phyloP scores from a whole-genome alignment of 768 basidiomycete species.

The Cystofilobasidium capitatum region DNA sequence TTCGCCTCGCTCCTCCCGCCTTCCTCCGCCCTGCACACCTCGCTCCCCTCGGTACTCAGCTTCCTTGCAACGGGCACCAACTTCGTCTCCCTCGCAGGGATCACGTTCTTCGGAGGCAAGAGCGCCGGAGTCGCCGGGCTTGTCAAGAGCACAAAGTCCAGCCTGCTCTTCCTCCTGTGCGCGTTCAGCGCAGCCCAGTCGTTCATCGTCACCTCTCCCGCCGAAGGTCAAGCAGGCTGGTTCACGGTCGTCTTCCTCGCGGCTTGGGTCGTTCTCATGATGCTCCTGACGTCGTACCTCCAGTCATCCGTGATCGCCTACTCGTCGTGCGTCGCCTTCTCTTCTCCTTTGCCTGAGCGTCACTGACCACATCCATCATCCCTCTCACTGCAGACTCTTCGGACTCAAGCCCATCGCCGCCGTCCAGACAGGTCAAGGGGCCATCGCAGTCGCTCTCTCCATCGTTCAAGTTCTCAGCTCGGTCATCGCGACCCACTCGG shows the following conservation, averaged over 20 bases:
- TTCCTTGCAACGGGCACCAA: constrained; percentile 11
- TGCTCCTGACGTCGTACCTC: constrained; percentile 4
- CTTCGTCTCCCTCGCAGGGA: constrained; percentile 17
- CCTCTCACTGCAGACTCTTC: too few relatives aligned
- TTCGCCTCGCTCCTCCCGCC: constrained; percentile 15
- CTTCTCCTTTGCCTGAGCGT: too few relatives aligned
- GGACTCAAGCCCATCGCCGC: constrained; percentile 10
- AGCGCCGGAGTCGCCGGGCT: neutral
- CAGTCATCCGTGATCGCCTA: constrained; percentile 15
- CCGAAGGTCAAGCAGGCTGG: neutral
- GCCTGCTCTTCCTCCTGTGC: neutral
- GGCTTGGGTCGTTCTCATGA: neutral
- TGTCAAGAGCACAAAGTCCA: neutral
- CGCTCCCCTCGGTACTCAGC: constrained; percentile 8
- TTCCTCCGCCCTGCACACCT: neutral
- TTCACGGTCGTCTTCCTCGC: neutral
- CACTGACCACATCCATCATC: neutral
- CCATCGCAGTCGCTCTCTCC: constrained; percentile 3
- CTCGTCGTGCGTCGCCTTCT: constrained; percentile 6
- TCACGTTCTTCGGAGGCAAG: constrained; percentile 11
- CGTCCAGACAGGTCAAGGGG: constrained; percentile 10
- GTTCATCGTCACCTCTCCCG: neutral
- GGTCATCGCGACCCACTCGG: neutral
- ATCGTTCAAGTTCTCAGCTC: constrained; percentile 3
- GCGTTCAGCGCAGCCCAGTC: neutral